Evolutionary conservation across 2,329 filamentous ascomycete genomes (phyloP), one percentile per base, ranked within the genome.

Genomic region (Trichoderma endophyticum): DNA sequence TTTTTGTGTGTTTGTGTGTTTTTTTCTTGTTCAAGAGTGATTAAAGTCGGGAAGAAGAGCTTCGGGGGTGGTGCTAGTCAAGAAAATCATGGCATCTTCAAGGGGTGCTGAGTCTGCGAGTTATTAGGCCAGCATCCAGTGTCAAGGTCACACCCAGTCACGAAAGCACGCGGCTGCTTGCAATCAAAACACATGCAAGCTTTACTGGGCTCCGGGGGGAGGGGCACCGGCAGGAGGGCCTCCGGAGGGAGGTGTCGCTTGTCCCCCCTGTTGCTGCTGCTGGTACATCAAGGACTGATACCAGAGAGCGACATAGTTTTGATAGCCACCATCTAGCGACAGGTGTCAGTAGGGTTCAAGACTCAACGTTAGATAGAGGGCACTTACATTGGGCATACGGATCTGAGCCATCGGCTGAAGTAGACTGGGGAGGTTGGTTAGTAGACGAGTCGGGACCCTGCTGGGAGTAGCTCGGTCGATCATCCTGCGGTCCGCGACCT

Each of bases 231-330:
- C 78, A 73, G 81, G 76, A 66, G 79, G 80, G 73, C 81, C 81
- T 43, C 78, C 75, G 39, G 68, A 71, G 14, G 80, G 76, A 62
- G 81, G 76, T 59, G 81, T 75, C 73, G 80, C 81, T 76, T 82
- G 78, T 73, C 82, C 80, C 73, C 81, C 80, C 61, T 80, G 78
- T 67, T 83, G 82, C 68, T 83, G 82, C 73, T 82, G 83, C 76
- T 84, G 82, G 74, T 82, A 82, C 78, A 84, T 80, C 78, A 87
- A 77, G 34, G 92, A 92, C 78, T 93, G 90, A 83, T 94, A 95
- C 93, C 93, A 96, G 76, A 95, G 86, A 54, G 91, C 89, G 72
- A 94, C 82, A 79, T 95, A 96, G 76, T 91, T 91, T 77, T 94
- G 88, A 81, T 95, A 95, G 73, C 93, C 93, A 75, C 93, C 93